A percentile compares a stretch with the other conserved stretches of the same genome.
These are phyloP conservation scores for Globisporangium alternatum DNA, from an alignment of 352 stramenopile genomes.

Conservation along the genomic window DNA sequence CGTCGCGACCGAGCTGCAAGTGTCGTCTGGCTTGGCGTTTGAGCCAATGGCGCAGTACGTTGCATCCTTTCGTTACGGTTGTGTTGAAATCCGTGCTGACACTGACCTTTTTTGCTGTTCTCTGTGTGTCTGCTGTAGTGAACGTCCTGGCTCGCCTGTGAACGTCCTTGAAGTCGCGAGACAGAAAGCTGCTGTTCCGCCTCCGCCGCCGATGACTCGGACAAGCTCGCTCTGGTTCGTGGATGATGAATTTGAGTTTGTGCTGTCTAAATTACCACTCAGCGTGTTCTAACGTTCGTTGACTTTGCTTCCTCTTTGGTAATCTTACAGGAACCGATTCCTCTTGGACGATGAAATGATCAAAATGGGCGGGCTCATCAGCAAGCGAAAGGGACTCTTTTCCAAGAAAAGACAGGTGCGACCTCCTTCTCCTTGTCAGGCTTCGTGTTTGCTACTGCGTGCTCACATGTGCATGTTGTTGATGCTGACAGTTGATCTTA, in stretches of 20 bases:
- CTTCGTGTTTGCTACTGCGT: neutral
- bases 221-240: constrained; percentile 73
- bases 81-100: neutral
- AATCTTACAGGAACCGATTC: constrained; percentile 59
- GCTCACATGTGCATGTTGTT: neutral
- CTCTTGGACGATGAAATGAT: constrained; percentile 87
- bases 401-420: constrained; percentile 82
- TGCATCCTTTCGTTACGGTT: neutral
- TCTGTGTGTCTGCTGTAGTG: constrained; percentile 19
- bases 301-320: neutral
- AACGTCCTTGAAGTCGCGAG: constrained; percentile 78
- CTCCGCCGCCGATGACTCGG: constrained; percentile 51
- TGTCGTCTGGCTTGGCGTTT: constrained; percentile 76
- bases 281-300: neutral
- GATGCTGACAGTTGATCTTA: constrained; percentile 54
- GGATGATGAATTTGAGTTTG: neutral
- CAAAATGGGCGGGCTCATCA: constrained; percentile 82
- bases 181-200: constrained; percentile 66
- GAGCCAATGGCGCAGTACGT: constrained; percentile 66
- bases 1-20: constrained; percentile 82
- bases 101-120: neutral
- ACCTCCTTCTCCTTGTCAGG: neutral
- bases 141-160: constrained; percentile 33
- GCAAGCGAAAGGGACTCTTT: constrained; percentile 87
- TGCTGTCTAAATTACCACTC: neutral